phyloP scores from a whole-genome alignment of 2,329 filamentous ascomycete genomes.

The Xylaria sp. region DNA sequence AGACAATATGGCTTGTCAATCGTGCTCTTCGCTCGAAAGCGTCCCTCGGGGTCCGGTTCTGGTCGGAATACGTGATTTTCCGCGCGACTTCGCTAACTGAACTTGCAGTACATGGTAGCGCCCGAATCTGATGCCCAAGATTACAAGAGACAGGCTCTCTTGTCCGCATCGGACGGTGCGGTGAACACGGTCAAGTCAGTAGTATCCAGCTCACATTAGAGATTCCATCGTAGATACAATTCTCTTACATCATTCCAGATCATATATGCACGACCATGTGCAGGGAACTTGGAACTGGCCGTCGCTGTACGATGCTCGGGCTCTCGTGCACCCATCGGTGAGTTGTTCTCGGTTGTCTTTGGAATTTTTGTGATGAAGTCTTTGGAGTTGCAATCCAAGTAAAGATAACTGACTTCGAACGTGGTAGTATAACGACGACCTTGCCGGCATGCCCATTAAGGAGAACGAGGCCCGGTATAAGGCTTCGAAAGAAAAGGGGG shows the following conservation, averaged over 20 bases:
- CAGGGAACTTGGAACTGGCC: conserved; percentile 47
- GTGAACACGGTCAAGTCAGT: conserved; percentile 51
- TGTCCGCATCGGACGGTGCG: conserved; percentile 50
- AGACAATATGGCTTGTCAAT: neutral
- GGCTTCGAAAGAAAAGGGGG: conserved; percentile 41
- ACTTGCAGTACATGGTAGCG: conserved; percentile 50
- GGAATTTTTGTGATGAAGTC: neutral
- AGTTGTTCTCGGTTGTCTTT: neutral
- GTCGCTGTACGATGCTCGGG: conserved; percentile 47
- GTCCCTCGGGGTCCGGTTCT: neutral
- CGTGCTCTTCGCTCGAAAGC: neutral
- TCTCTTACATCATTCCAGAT: conserved; percentile 36
- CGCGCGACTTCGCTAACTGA: conserved; percentile 23
- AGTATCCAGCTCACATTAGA: neutral
- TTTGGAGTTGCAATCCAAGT: neutral
- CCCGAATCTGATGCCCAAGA: conserved; percentile 50
- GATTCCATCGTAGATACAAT: neutral
- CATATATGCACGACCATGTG: conserved; percentile 48
- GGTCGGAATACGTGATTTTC: neutral
- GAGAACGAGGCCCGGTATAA: conserved; percentile 45
- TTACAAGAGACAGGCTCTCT: conserved; percentile 48
- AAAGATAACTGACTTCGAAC: neutral
- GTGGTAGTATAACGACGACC: conserved; percentile 39
- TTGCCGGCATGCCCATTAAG: conserved; percentile 43
- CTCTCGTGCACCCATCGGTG: conserved; percentile 43